Evolutionary conservation across 202 grass and related monocot genomes (phyloP).

Genomic region (Elaeis oleifera): DNA sequence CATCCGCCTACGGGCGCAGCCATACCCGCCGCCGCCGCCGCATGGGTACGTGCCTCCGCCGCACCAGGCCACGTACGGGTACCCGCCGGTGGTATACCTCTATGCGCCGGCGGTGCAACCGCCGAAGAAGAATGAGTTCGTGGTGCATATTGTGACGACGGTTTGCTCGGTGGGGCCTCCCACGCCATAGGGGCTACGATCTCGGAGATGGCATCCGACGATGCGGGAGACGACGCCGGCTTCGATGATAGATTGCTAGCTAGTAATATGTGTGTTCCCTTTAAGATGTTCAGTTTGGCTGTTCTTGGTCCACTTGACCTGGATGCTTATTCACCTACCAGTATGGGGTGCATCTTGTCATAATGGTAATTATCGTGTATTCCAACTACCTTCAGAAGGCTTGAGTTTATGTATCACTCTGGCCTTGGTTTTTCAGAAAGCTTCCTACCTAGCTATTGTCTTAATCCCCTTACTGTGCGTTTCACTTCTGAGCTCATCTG

Average conservation of each 20-base stretch:
- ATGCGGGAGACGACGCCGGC: conserved; percentile 9
- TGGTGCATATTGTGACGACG: neutral
- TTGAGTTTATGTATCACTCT: too few species aligned
- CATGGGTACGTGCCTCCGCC: neutral
- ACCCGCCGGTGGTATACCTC: neutral
- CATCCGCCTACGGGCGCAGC: conserved; percentile 18
- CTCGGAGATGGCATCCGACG: neutral
- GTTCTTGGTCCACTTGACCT: too few species aligned
- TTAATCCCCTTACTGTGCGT: too few species aligned
- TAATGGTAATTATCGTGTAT: too few species aligned
- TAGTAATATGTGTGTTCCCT: too few species aligned
- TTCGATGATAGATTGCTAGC: neutral
- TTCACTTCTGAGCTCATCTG: too few species aligned
- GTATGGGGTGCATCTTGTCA: too few species aligned
- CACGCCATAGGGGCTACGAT: conserved; percentile 43
- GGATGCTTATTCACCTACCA: too few species aligned
- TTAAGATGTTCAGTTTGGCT: too few species aligned
- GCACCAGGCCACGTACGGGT: neutral
- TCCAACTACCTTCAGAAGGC: too few species aligned
- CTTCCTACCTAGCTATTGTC: too few species aligned
- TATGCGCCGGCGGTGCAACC: neutral
- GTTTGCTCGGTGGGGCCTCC: conserved; percentile 42
- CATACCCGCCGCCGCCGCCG: neutral
- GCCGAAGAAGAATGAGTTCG: conserved; percentile 24
- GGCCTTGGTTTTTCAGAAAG: too few species aligned